Conservation (phyloP, 2,329 filamentous ascomycete species). For the Cladosporium sp. region DNA sequence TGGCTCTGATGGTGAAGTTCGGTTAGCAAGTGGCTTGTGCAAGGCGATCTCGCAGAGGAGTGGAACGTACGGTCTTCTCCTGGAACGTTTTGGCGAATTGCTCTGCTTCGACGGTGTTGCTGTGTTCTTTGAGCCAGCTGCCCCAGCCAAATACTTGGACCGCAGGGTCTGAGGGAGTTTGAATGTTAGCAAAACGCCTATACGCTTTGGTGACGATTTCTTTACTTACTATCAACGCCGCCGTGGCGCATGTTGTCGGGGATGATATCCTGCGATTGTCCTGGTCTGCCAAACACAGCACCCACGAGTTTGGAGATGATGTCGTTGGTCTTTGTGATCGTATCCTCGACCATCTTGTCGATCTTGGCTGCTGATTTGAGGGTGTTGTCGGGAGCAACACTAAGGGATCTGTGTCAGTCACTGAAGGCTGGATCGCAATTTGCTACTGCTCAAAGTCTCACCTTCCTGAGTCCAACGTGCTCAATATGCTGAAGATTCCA, state of each 20-base stretch:
- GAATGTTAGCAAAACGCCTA: neutral
- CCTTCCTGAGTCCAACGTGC: neutral
- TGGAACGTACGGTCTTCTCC: neutral
- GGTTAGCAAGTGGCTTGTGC: neutral
- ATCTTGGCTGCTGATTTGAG: neutral
- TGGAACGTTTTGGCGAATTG: neutral
- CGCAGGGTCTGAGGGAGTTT: constrained; percentile 1
- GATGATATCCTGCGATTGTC: neutral
- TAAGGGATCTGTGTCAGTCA: neutral
- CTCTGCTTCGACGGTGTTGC: constrained; percentile 2
- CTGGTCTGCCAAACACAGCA: constrained; percentile 8
- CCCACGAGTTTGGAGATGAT: neutral
- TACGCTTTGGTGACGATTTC: neutral
- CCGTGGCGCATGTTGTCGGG: constrained; percentile 4
- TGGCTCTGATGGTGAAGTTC: neutral
- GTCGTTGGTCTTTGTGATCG: neutral
- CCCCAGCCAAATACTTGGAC: constrained; percentile 6
- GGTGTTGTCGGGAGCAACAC: neutral
- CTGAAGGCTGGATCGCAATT: neutral
- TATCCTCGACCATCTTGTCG: neutral
- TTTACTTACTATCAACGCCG: constrained; percentile 1
- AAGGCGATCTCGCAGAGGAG: too few species aligned
- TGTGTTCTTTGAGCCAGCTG: constrained; percentile 5
- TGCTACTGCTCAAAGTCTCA: neutral
- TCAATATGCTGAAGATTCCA: neutral